Base-by-base conservation (phyloP, 768 basidiomycete genomes). In the Ramaria rubella region DNA sequence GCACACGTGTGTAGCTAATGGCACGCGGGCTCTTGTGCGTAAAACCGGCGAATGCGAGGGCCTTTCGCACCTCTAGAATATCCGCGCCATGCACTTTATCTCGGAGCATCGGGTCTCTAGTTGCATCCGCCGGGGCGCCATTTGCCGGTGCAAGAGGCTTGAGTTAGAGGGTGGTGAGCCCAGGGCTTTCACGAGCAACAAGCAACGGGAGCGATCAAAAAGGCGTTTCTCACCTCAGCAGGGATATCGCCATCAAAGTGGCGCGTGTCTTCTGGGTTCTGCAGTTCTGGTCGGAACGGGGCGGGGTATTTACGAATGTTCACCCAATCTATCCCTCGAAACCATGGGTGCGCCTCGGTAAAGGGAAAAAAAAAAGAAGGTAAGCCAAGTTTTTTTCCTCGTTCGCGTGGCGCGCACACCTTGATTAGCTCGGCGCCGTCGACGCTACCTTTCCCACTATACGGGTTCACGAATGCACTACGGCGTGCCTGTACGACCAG, bases 191-290 rank as follows among this genome's bases (percentile, higher is more conserved):
- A 45, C 73, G 53, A 76, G 72, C 75, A 75, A 63, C 11, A 40
- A 21, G 38, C 19, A 31, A 64, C 63, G 58, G 65, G 59, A 58
- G 33, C 30, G 45, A 55, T 34, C 30, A 60, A 60, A 59, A 67
- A 67, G 69, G 64, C 71, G 69, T 23, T n/a, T 55, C 75, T 66
- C 72, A 92, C 93, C 83, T 94, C 90, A 34, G 87, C 75, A 21
- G 90, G 90, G 64, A 96, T 97, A 69, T 95, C 92, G 52, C 87
- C 83, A 70, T 98, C 94, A 61, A 99, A 97, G 70, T 99, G 94
- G 59, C 83, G 79, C 15, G 95, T 97, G 69, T 98, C 94, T 64
- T 87, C 90, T 26, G 89, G 86, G 61, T 82, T 75, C 29, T 68
- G 74, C 58, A 99, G 80, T 60, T 93, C 85, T 29, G 95, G 96